Base-by-base conservation (phyloP, 805 yeast genomes). In the Ogataea methylovora region DNA sequence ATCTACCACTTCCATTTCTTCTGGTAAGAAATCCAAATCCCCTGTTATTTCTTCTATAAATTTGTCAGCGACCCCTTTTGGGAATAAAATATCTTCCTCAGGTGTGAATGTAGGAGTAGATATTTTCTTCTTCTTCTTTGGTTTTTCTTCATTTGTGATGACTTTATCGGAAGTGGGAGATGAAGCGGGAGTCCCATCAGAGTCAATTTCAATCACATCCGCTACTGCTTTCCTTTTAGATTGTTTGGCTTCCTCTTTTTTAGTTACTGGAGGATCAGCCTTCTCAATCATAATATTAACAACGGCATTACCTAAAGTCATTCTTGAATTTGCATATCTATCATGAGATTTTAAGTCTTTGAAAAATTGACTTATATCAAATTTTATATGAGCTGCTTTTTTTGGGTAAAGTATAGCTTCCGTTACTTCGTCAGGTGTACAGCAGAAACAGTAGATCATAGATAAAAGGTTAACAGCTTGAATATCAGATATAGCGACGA, bases 381-480 rank as follows among this genome's bases (percentile, higher is more conserved):
- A 56, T 12, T 46, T 35, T 21, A 51, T 42, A 6, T 51, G 53
- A 3, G 41, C 37, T 16, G 40, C 42, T n/a, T n/a, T n/a, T 1
- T 32, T 22, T 1, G 49, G 46, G 37, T 49, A 52, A 33, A 49
- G 40, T 26, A 55, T 52, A 17, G 44, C 27, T 5, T 31, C 38
- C 7, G 34, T 35, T 19, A 51, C 13, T 11, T 43, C 27, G 3
- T 40, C 33, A 21, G 21, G 21, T 6, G 22, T 15, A 23, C 39
- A 36, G 15, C 60, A 54, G 32, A 55, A 52, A 2, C 52, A 44
- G 35, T 51, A 56, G 4, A 57, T 41, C 9, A 54, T 32, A 1
- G 53, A 35, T 21, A 57, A 35, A 15, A 55, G 30, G 36, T 57
- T 57, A n/a, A 56, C 36, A 3, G 57, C 55, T 33, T 54, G 50